These are phyloP conservation scores for Yueomyces sp. DNA, from an alignment of 805 yeast genomes.

Conservation along the genomic window DNA sequence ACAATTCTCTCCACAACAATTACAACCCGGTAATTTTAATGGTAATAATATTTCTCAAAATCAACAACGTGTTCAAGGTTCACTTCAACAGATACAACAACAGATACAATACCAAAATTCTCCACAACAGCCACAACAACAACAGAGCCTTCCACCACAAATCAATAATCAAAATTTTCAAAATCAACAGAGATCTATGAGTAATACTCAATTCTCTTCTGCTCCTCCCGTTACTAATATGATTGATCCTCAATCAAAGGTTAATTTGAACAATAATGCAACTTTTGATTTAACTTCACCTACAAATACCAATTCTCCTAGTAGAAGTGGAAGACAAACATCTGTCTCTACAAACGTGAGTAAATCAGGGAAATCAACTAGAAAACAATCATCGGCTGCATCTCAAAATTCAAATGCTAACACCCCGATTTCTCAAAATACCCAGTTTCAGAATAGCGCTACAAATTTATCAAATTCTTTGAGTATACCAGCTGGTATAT, in stretches of 20 bases:
- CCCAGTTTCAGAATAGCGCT: background rate
- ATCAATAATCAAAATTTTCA: background rate
- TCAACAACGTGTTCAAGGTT: conserved; percentile 16
- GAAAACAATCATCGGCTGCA: background rate
- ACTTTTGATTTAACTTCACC: background rate
- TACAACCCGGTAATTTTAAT: background rate
- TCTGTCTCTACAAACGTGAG: background rate
- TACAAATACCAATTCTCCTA: background rate
- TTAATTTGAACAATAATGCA: background rate
- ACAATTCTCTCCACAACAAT: conserved; percentile 1
- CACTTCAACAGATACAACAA: conserved; percentile 17
- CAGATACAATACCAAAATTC: conserved; percentile 15
- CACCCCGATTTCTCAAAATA: background rate
- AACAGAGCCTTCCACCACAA: background rate
- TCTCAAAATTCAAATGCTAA: background rate
- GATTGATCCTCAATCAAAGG: background rate
- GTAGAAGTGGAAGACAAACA: background rate
- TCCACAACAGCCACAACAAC: background rate
- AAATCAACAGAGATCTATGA: background rate
- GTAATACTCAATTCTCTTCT: background rate
- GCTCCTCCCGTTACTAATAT: background rate
- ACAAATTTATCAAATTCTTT: background rate
- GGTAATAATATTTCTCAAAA: conserved; percentile 7
- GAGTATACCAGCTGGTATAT: background rate
- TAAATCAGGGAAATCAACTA: background rate